Evolutionary conservation across 164 flowering plant genomes (phyloP).

Genomic region (Berberis thunbergii): DNA sequence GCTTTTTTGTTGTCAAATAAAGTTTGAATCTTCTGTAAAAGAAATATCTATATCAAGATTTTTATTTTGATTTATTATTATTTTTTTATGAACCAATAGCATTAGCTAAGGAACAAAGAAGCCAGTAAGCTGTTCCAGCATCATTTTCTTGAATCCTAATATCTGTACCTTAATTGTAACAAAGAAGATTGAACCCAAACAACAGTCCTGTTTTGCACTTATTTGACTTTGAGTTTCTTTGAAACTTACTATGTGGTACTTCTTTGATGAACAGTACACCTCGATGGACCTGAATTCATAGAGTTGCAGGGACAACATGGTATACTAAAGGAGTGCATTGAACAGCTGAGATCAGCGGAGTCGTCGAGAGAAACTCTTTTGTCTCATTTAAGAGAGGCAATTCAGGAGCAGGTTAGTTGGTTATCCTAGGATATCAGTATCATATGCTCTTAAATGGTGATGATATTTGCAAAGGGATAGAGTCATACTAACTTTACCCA

Average conservation of each 20-base stretch:
- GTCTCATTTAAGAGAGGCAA: constrained; percentile 62
- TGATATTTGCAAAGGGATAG: background rate
- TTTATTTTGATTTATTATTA: no score
- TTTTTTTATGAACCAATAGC: no score
- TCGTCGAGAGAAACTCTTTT: constrained; percentile 66
- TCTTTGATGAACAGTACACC: constrained; percentile 34
- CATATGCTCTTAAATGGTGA: background rate
- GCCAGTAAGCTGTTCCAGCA: no score
- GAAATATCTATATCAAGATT: no score
- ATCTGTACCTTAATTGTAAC: no score
- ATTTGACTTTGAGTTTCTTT: background rate
- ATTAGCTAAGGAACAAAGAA: no score
- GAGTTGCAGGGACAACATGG: constrained; percentile 70
- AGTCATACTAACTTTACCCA: background rate
- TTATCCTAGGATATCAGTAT: background rate
- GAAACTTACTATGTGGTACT: constrained; percentile 1
- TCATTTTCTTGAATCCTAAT: no score
- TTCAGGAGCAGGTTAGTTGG: constrained; percentile 74
- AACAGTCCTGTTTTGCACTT: background rate
- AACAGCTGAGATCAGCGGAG: constrained; percentile 53
- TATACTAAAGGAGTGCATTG: constrained; percentile 55
- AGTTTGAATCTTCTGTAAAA: no score
- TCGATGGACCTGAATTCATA: constrained; percentile 32
- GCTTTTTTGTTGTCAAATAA: background rate
- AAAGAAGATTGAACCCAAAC: background rate